These are phyloP conservation scores for Macrotyloma uniflorum DNA, from an alignment of 306 rosid genomes.

Conservation along the genomic window DNA sequence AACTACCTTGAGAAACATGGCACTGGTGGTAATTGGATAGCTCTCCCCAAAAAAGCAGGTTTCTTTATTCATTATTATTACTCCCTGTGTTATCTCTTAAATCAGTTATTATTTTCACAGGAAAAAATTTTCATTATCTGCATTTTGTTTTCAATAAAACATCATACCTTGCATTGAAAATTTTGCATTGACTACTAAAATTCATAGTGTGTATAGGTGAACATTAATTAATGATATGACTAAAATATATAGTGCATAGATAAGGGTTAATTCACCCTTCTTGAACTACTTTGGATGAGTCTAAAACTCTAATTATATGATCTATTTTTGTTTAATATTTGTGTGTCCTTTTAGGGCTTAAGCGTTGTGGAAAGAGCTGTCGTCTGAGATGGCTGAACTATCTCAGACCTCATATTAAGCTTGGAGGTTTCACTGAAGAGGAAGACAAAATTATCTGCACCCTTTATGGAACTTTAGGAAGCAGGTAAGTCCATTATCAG, in stretches of 20 bases:
- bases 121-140: background rate
- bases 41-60: slow-evolving; percentile 73
- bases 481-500: slow-evolving; percentile 31
- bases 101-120: background rate
- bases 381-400: slow-evolving; percentile 41
- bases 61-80: background rate
- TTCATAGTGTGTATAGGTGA: too few relatives aligned
- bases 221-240: background rate
- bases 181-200: background rate
- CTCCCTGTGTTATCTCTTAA: background rate
- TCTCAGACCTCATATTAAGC: slow-evolving; percentile 41
- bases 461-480: slow-evolving; percentile 36
- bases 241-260: background rate
- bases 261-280: background rate
- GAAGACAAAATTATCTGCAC: slow-evolving; percentile 29
- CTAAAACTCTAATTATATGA: background rate
- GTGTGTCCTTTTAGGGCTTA: slow-evolving; percentile 15
- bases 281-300: background rate
- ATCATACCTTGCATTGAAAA: background rate
- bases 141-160: background rate
- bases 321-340: background rate
- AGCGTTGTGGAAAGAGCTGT: slow-evolving; percentile 42
- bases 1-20: slow-evolving; percentile 57
- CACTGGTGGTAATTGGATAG: slow-evolving; percentile 46
- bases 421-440: slow-evolving; percentile 42